Base-by-base conservation (phyloP, 2,329 filamentous ascomycete species). In the Thelonectria discophora region DNA sequence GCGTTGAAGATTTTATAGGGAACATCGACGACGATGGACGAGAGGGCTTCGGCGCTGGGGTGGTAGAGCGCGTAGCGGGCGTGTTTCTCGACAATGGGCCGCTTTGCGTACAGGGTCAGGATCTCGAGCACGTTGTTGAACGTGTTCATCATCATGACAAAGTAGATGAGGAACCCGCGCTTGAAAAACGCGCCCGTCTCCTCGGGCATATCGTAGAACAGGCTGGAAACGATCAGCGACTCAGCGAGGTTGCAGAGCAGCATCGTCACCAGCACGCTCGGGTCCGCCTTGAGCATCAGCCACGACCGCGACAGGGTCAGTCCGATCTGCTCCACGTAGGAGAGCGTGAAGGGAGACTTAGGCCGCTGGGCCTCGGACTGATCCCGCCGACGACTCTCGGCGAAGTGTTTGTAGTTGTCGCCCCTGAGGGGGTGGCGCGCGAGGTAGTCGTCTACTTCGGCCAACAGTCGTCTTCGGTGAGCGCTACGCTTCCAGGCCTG, bases 141-240 rank as follows among this genome's bases (percentile, higher is more conserved):
- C 7, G 81, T 82, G 64, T 84, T 85, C 60, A 84, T 76, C 11
- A 86, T 68, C 30, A 84, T 72, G 7, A 80, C 78, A 55, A 84
- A 80, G 73, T 86, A 86, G 0, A 85, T 68, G 3, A 82, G 72
- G 2, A 78, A 77, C 8, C 79, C 81, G 18, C 79, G 78, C 2
- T 78, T 73, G 58, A 78, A 80, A 60, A 85, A 82, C 3, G 76
- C 78, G 1, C 69, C 70, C 0, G 81, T 80, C 15, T 76, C 76
- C 9, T 75, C 58, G 0, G 78, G 76, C 1, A 80, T 75, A n/a
- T 80, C 78, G 65, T 75, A 86, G 69, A 82, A 86, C 48, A 85
- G 76, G 24, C 77, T 81, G 37, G 81, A 81, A 50, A 84, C 76
- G 55, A 86, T 81, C 4, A 86, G 72, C 15, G 79, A 78, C 72